These are phyloP conservation scores for Colletotrichum higginsianum DNA, from an alignment of 2,329 filamentous ascomycete genomes.

Conservation along the genomic window DNA sequence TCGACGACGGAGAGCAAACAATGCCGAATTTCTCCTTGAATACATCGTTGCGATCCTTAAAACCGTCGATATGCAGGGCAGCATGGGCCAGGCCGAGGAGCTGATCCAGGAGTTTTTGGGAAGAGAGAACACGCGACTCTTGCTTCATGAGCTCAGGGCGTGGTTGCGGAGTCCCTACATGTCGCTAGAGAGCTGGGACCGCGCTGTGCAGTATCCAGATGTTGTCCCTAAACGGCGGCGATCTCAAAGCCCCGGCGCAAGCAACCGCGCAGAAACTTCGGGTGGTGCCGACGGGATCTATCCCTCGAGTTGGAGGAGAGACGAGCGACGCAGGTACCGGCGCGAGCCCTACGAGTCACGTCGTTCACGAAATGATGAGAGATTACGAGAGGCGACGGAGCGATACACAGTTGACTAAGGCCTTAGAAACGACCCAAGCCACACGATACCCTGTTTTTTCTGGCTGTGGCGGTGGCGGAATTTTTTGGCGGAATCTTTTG, in stretches of 20 bases:
- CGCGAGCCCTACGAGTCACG: constrained; percentile 25
- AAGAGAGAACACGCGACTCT: constrained; percentile 78
- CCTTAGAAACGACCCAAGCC: background rate
- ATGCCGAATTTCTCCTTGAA: constrained; percentile 87
- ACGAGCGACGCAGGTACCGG: constrained; percentile 33
- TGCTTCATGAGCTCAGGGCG: constrained; percentile 87
- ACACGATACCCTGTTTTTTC: constrained; percentile 20
- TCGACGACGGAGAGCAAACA: constrained; percentile 65
- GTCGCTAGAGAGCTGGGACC: constrained; percentile 84
- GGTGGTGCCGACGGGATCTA: constrained; percentile 27
- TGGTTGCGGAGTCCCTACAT: constrained; percentile 87
- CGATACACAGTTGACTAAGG: constrained; percentile 32
- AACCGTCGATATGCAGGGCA: constrained; percentile 85
- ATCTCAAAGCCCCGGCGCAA: constrained; percentile 33
- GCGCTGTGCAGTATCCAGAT: constrained; percentile 77
- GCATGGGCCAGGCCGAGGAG: constrained; percentile 83
- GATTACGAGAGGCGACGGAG: constrained; percentile 33
- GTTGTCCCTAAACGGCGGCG: constrained; percentile 22
- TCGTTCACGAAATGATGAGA: constrained; percentile 32
- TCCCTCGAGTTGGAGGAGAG: constrained; percentile 41
- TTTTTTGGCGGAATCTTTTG: background rate
- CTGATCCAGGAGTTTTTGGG: constrained; percentile 86
- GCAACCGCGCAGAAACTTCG: constrained; percentile 10
- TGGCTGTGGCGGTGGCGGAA: background rate
- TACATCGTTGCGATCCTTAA: constrained; percentile 89